A percentile compares a stretch with the other conserved stretches of the same genome.
Conservation (phyloP, 345 rosid species). For the Linum lewisii region DNA sequence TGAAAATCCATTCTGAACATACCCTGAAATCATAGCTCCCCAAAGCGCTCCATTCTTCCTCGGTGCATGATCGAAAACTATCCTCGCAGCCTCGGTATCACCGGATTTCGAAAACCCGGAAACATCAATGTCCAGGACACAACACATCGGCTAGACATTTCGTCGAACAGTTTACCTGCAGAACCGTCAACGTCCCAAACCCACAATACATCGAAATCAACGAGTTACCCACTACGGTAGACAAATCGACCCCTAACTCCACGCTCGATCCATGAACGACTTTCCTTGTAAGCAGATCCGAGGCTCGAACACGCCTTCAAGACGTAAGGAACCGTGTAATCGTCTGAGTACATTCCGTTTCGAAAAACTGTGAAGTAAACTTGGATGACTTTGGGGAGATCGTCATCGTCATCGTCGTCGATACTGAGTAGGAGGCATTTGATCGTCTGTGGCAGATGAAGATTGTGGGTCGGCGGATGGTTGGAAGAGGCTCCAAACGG, state of each 20-base stretch:
- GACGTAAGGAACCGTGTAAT: slow-evolving; percentile 39
- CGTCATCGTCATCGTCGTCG: slow-evolving; percentile 20
- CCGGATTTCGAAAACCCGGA: slow-evolving; percentile 38
- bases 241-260: slow-evolving; percentile 25
- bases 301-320: slow-evolving; percentile 36
- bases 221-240: slow-evolving; percentile 37
- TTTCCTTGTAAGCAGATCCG: slow-evolving; percentile 22
- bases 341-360: slow-evolving; percentile 26
- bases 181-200: slow-evolving; percentile 14
- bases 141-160: slow-evolving; percentile 22
- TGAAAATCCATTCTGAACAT: slow-evolving; percentile 27
- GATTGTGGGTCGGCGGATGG: slow-evolving; percentile 34
- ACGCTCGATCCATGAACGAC: slow-evolving; percentile 28
- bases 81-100: slow-evolving; percentile 29
- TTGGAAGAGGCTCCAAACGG: slow-evolving; percentile 30
- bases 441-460: slow-evolving; percentile 43
- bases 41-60: slow-evolving; percentile 17
- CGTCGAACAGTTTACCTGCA: slow-evolving; percentile 30
- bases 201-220: slow-evolving; percentile 30
- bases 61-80: slow-evolving; percentile 12
- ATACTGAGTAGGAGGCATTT: slow-evolving; percentile 31
- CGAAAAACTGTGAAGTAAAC: slow-evolving; percentile 22
- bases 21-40: slow-evolving; percentile 26
- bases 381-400: slow-evolving; percentile 11
- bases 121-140: slow-evolving; percentile 45